Base-by-base conservation (phyloP, 176 grass and related monocot genomes). In the Alopecurus myosuroides region DNA sequence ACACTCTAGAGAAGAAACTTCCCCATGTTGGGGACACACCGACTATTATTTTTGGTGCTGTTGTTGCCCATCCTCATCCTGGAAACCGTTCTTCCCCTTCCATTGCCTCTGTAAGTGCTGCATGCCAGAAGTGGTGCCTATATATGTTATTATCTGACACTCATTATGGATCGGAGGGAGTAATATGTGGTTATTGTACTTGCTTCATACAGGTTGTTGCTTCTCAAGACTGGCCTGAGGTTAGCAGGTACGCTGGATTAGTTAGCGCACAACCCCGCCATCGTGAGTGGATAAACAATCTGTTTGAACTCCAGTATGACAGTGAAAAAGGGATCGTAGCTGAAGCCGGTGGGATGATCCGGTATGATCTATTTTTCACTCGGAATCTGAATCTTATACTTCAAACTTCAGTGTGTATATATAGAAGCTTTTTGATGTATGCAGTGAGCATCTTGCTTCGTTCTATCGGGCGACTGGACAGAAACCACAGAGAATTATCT, bases 211-310 rank as follows among this genome's bases (percentile, higher is more conserved):
- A 93, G 91, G 91, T 93, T 44, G 91, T 93, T 81, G 91, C 88
- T 52, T 93, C 88, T 39, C 91, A 90, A 81, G 91, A 93, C 48
- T 93, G 88, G 91, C 91, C 88, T n/a, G 91, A 90, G 40, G 81
- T 93, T 35, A 88, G 82, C 56, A 88, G 85, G 46, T 93, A 93
- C 83, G 85, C 88, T 74, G 91, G 91, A 61, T 61, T 85, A 45
- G 88, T 88, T 52, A 82, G 81, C 56, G 82, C 85, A 61, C 91
- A 90, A 70, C 55, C 77, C 7, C 88, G 82, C 50, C 70, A 73
- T 29, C 82, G 88, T 30, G 88, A 93, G 39, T 72, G 90, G 42
- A 90, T 93, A 77, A 88, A 93, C 39, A 82, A 88, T 80, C 77
- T 93, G 18, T 90, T 82, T 20, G 88, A 93, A 85, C 70, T 58